A percentile compares a stretch with the other conserved stretches of the same genome.
phyloP scores from a whole-genome alignment of 1,139 yeast genomes.

The Nakaseomyces bracarensis region DNA sequence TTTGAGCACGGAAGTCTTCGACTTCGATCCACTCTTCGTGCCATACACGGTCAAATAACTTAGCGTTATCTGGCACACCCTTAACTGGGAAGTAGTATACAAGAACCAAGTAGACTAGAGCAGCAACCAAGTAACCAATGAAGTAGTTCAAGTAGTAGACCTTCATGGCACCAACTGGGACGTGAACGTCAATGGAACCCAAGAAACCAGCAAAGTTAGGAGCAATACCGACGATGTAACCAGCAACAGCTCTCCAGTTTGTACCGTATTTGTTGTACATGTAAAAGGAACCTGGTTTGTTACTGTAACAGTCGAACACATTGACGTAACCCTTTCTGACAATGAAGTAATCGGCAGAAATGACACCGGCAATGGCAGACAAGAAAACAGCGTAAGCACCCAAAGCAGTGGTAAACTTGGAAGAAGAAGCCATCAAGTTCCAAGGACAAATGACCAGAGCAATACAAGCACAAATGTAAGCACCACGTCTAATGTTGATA shows the following conservation, averaged over 20 bases:
- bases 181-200: constrained; percentile 38
- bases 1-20: constrained; percentile 47
- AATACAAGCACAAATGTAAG: constrained; percentile 68
- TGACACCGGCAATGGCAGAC: constrained; percentile 79
- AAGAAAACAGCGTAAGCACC: constrained; percentile 81
- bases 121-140: constrained; percentile 59
- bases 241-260: constrained; percentile 74
- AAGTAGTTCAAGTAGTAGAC: constrained; percentile 69
- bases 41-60: constrained; percentile 33
- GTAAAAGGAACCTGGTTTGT: constrained; percentile 40
- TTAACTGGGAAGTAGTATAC: constrained; percentile 48
- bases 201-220: constrained; percentile 85
- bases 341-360: constrained; percentile 66
- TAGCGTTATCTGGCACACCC: constrained; percentile 44
- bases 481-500: constrained; percentile 75
- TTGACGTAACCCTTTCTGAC: constrained; percentile 64
- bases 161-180: constrained; percentile 69
- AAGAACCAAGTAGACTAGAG: constrained; percentile 41
- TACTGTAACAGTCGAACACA: constrained; percentile 55
- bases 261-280: constrained; percentile 54
- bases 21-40: constrained; percentile 51
- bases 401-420: constrained; percentile 73
- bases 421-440: constrained; percentile 68
- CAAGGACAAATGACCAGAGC: constrained; percentile 82
- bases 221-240: constrained; percentile 63